Evolutionary conservation across 2,329 filamentous ascomycete species (phyloP).

Genomic region (Rutstroemia sp.): DNA sequence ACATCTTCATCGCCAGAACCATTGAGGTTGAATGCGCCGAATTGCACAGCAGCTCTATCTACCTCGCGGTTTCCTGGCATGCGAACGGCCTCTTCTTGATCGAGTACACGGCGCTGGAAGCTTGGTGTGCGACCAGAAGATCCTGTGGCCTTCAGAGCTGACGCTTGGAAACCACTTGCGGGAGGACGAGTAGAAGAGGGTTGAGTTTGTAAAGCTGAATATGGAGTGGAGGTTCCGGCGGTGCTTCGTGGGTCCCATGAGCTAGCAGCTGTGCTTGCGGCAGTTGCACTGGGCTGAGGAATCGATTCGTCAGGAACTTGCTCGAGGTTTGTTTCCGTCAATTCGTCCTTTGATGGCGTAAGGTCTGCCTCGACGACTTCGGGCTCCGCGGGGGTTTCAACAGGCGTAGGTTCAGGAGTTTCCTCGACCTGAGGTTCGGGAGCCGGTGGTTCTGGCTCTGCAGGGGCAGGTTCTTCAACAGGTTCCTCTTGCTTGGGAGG

Average conservation of each 20-base stretch:
- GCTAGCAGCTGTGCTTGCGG: conserved; percentile 81
- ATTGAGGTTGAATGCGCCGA: conserved; percentile 88
- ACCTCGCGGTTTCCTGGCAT: conserved; percentile 97
- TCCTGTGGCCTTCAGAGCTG: conserved; percentile 67
- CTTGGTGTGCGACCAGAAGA: conserved; percentile 62
- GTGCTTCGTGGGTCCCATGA: conserved; percentile 67
- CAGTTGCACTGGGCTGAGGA: conserved; percentile 72
- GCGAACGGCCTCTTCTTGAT: conserved; percentile 95
- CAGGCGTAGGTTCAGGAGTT: conserved; percentile 31
- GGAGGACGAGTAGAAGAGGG: conserved; percentile 45
- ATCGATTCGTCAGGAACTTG: conserved; percentile 77
- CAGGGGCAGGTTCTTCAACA: conserved; percentile 36
- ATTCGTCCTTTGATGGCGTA: conserved; percentile 67
- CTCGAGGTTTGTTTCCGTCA: conserved; percentile 89
- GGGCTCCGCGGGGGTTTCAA: conserved; percentile 27
- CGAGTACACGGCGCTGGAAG: conserved; percentile 78
- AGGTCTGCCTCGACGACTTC: conserved; percentile 43
- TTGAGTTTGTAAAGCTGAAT: conserved; percentile 56
- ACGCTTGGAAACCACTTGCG: conserved; percentile 69
- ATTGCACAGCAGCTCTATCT: conserved; percentile 87
- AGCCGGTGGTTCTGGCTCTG: conserved; percentile 25
- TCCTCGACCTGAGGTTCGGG: conserved; percentile 35
- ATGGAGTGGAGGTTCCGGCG: conserved; percentile 55
- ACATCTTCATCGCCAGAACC: conserved; percentile 74
- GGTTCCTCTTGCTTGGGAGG: conserved; percentile 37